Percentiles rank a stretch among this genome's conserved stretches.
phyloP scores from a whole-genome alignment of 768 basidiomycete genomes.

The Fibroporia radiculosa region DNA sequence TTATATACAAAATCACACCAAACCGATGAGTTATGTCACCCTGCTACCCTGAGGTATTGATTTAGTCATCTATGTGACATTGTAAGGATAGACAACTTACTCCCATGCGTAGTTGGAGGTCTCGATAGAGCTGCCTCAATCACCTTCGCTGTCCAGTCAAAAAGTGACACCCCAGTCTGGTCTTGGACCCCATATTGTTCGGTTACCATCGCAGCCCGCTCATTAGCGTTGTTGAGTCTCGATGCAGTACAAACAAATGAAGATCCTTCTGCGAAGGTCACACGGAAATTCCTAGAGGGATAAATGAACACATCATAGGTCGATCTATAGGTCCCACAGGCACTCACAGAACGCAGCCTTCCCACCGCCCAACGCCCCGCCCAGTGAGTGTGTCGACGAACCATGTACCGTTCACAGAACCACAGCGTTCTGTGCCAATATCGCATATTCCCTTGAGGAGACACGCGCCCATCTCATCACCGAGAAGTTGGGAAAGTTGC shows the following conservation, averaged over 20 bases:
- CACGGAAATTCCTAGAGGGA: conserved; percentile 49
- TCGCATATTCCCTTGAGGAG: conserved; percentile 64
- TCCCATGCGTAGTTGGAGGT: not conserved
- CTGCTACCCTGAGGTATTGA: too few relatives aligned
- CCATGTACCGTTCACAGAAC: conserved; percentile 51
- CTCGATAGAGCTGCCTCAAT: conserved; percentile 26
- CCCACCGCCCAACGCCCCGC: conserved; percentile 65
- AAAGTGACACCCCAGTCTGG: conserved; percentile 24
- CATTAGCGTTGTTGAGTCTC: conserved; percentile 31
- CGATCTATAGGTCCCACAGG: not conserved
- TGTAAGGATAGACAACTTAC: too few relatives aligned
- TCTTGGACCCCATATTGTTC: conserved; percentile 19
- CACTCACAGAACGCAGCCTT: conserved; percentile 67
- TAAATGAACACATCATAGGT: not conserved
- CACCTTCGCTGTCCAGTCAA: conserved; percentile 48
- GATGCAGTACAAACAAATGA: conserved; percentile 53
- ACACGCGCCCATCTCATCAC: conserved; percentile 70
- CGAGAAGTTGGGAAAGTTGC: conserved; percentile 65
- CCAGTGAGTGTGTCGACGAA: conserved; percentile 69
- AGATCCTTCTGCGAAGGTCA: conserved; percentile 44
- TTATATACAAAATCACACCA: too few relatives aligned
- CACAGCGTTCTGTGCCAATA: conserved; percentile 51
- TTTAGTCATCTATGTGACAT: too few relatives aligned
- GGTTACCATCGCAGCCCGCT: not conserved
- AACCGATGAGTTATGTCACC: too few relatives aligned